Base-by-base conservation (phyloP, 2,329 filamentous ascomycete genomes). In the Trichoderma guizhouense region DNA sequence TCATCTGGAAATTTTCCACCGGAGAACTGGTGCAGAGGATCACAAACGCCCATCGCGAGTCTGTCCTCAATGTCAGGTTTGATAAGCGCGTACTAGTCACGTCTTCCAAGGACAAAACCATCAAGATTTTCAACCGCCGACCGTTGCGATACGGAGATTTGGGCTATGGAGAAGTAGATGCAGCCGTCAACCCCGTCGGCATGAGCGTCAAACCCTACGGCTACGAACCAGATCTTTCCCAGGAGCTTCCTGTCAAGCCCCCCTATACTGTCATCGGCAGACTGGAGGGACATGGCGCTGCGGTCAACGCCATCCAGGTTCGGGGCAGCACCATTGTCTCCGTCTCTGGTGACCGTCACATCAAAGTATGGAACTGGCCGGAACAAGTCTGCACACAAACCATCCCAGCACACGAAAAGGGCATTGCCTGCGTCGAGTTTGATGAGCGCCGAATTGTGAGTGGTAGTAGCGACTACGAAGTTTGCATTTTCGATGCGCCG, bases 371-470 rank as follows among this genome's bases (percentile, higher is more conserved):
- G 96, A 92, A 97, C 80, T 93, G 97, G 84, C 91, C 91, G 21
- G 92, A 90, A 8, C 93, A 94, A 71, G 84, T 87, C 57, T 95
- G 93, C 79, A 86, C 88, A 58, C 90, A 92, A 76, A 97, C 93
- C 0, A 90, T 97, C 39, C 86, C 93, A 51, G 96, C 95, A 2
- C 96, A 99, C 78, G 90, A 89, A 74, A 99, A 99, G 80, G 96
- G 96, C 36, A 98, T 99, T 76, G 96, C 96, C 3, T 99, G 96
- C 80, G 95, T 99, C 18, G 95, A 99, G 81, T 98, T 96, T 78
- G 96, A 99, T 79, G 94, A 94, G 30, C 90, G 93, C 65, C 90
- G 96, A 24, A 97, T 99, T 74, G 94, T 99, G 66, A 98, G 94
- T 76, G 96, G 96, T 3, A 98, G 95, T 81, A 98, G 95, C 76